These are phyloP conservation scores for Exophiala dermatitidis DNA, from an alignment of 2,329 filamentous ascomycete species.

Conservation along the genomic window DNA sequence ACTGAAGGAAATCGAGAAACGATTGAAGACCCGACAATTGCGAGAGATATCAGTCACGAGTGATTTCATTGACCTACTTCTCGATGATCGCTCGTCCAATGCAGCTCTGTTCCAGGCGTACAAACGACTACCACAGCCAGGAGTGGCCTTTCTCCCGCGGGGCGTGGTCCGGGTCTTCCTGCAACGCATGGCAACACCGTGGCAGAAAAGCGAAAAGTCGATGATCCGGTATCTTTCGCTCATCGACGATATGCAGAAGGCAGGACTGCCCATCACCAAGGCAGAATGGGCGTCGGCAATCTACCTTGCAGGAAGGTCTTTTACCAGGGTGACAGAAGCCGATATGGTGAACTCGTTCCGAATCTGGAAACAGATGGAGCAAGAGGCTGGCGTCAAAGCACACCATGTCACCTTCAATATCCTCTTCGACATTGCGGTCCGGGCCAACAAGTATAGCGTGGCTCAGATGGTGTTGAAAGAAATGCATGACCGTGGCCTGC, in stretches of 20 bases:
- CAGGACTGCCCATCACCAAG: constrained; percentile 59
- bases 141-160: constrained; percentile 45
- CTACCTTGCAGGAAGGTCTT: constrained; percentile 67
- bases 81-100: constrained; percentile 40
- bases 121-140: constrained; percentile 46
- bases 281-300: constrained; percentile 81
- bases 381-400: constrained; percentile 54
- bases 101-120: constrained; percentile 49
- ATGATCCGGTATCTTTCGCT: constrained; percentile 80
- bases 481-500: constrained; percentile 62
- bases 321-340: constrained; percentile 46
- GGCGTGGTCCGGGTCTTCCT: constrained; percentile 57
- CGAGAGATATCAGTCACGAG: constrained; percentile 23
- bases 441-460: constrained; percentile 73
- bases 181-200: constrained; percentile 57
- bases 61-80: constrained; percentile 37
- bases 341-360: constrained; percentile 64
- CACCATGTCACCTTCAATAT: constrained; percentile 87
- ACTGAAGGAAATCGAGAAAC: constrained; percentile 31
- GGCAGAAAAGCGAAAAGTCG: constrained; percentile 49
- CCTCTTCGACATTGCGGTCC: constrained; percentile 80
- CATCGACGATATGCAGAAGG: constrained; percentile 71
- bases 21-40: constrained; percentile 30
- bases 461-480: constrained; percentile 80
- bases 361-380: constrained; percentile 88